Percentiles rank a stretch among this genome's conserved stretches.
phyloP scores from a whole-genome alignment of 345 rosid species.

The Heritiera fomes region DNA sequence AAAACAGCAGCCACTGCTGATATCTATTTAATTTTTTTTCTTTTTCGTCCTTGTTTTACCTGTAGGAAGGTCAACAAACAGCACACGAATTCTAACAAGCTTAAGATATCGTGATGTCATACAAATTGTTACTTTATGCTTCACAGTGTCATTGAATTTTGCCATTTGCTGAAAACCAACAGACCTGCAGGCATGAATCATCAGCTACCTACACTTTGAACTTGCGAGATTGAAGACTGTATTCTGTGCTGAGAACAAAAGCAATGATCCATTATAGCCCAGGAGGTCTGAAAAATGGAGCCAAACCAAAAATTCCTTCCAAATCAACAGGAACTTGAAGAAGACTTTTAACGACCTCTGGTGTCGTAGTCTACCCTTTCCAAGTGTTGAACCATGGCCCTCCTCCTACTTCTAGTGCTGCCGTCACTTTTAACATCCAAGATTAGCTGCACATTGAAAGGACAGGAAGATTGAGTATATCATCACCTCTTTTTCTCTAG shows the following conservation, averaged over 20 bases:
- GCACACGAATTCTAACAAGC: not conserved
- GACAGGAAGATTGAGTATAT: not conserved
- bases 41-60: not conserved
- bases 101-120: not conserved
- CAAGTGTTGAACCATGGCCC: conserved; percentile 95
- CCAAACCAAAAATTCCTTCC: conserved; percentile 49
- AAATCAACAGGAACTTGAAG: conserved; percentile 63
- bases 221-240: not conserved
- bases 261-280: conserved; percentile 42
- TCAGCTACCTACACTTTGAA: not conserved
- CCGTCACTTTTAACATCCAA: conserved; percentile 79
- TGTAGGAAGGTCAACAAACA: not conserved
- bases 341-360: conserved; percentile 55
- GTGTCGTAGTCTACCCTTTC: conserved; percentile 71
- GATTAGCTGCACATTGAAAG: conserved; percentile 46
- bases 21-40: too few relatives aligned
- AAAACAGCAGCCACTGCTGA: too few relatives aligned
- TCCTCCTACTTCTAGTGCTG: conserved; percentile 91
- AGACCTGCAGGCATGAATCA: not conserved
- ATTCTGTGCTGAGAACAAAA: not conserved
- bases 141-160: not conserved
- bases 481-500: not conserved
- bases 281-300: conserved; percentile 78
- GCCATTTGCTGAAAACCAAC: not conserved
- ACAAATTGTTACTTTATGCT: not conserved